A percentile compares a stretch with the other conserved stretches of the same genome.
phyloP scores from a whole-genome alignment of 768 basidiomycete species.

The Candolleomyces efflorescens region DNA sequence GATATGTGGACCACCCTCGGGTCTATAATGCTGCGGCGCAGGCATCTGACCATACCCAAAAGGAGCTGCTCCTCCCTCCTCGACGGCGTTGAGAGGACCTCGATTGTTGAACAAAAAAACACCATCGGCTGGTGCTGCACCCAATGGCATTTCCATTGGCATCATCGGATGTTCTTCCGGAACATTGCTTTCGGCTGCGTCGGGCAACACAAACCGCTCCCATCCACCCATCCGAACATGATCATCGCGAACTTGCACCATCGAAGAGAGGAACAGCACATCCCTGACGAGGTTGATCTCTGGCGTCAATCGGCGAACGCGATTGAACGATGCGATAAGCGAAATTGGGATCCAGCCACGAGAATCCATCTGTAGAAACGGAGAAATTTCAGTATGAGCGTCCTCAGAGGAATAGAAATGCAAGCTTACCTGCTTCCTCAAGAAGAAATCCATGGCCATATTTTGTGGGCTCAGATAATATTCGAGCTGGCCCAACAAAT shows the following conservation, averaged over 20 bases:
- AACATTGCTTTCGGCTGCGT: slow-evolving; percentile 32
- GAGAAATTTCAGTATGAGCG: slow-evolving; percentile 1
- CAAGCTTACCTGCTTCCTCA: slow-evolving; percentile 66
- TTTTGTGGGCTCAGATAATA: slow-evolving; percentile 92
- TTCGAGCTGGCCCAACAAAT: slow-evolving; percentile 80
- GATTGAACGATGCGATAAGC: slow-evolving; percentile 84
- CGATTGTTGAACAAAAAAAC: no score
- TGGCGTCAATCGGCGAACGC: slow-evolving; percentile 64
- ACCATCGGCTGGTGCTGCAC: neutral
- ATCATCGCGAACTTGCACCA: slow-evolving; percentile 66
- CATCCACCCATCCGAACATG: slow-evolving; percentile 70
- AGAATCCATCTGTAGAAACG: slow-evolving; percentile 73
- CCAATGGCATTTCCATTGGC: neutral
- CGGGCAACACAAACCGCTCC: slow-evolving; percentile 59
- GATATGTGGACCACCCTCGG: neutral
- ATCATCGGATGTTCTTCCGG: neutral
- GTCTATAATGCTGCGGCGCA: neutral
- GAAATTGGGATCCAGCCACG: slow-evolving; percentile 83
- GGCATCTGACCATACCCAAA: neutral
- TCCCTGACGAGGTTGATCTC: slow-evolving; percentile 62
- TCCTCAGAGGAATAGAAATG: neutral
- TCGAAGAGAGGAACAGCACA: slow-evolving; percentile 57
- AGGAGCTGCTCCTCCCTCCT: no score
- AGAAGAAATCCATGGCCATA: slow-evolving; percentile 80
- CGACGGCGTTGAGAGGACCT: no score